phyloP scores from a whole-genome alignment of 2,329 filamentous ascomycete species.

The Trichoderma gracile region DNA sequence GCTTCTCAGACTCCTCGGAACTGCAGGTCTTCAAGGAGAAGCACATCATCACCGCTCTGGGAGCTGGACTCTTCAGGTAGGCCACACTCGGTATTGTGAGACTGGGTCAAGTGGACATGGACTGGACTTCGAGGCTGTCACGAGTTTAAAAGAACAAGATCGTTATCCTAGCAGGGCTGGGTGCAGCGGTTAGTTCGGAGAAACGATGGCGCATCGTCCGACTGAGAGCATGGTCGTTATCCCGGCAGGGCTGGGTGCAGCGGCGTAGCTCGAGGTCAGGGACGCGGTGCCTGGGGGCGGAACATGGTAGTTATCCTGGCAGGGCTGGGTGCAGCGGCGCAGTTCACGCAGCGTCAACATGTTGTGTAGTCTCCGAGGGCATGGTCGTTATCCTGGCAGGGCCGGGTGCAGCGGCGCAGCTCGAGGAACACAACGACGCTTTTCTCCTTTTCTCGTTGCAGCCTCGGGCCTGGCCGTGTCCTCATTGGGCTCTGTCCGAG shows the following conservation, averaged over 20 bases:
- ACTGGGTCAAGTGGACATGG: background rate
- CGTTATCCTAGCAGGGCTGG: conserved; percentile 18
- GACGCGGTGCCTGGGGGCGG: background rate
- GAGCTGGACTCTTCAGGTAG: conserved; percentile 4
- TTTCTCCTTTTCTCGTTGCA: background rate
- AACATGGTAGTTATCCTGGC: conserved; percentile 20
- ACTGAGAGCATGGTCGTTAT: conserved; percentile 17
- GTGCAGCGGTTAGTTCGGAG: conserved; percentile 11
- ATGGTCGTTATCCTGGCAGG: conserved; percentile 21
- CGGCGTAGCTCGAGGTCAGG: background rate
- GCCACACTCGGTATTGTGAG: background rate
- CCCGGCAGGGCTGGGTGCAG: conserved; percentile 18
- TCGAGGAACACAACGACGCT: conserved; percentile 1
- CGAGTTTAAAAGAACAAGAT: conserved; percentile 3
- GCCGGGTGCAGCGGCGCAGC: conserved; percentile 13
- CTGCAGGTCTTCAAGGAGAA: background rate
- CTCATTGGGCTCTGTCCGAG: background rate
- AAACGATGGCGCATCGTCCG: background rate
- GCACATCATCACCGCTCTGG: background rate
- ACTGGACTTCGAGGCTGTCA: background rate
- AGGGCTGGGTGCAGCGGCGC: conserved; percentile 19
- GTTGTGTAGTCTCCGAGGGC: background rate
- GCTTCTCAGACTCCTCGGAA: background rate
- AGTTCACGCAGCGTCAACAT: background rate
- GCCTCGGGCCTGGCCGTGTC: background rate